phyloP scores from a whole-genome alignment of 495 filamentous ascomycete species.

The Terfezia boudieri region DNA sequence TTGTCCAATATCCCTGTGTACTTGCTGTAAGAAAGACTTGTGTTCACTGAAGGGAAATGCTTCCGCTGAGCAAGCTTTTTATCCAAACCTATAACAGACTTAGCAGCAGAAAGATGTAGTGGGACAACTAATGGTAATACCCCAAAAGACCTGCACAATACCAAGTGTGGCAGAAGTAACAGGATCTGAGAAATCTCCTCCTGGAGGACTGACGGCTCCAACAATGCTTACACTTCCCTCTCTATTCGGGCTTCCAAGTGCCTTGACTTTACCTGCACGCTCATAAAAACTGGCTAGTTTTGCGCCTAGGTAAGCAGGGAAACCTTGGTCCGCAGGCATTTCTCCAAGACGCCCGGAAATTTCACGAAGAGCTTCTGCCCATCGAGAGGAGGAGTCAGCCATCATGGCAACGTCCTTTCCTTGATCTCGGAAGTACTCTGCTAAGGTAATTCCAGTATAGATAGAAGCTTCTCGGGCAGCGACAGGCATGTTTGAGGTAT shows the following conservation, averaged over 20 bases:
- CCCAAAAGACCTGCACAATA: conserved; percentile 99
- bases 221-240: conserved; percentile 91
- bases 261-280: conserved; percentile 68
- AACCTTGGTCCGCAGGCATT: conserved; percentile 99
- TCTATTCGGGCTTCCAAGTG: conserved; percentile 71
- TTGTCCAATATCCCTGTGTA: conserved; percentile 71
- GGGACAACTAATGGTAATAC: conserved; percentile 14
- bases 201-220: conserved; percentile 87
- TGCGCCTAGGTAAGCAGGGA: conserved; percentile 89
- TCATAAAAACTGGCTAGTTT: conserved; percentile 99
- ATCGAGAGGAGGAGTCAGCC: conserved; percentile 95
- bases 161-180: conserved; percentile 83
- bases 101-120: no score
- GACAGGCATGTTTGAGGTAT: conserved; percentile 99
- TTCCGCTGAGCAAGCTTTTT: conserved; percentile 98
- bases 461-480: conserved; percentile 97
- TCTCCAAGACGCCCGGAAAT: conserved; percentile 97
- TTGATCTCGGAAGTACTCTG: conserved; percentile 97
- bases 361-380: conserved; percentile 96
- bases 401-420: conserved; percentile 98
- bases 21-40: conserved; percentile 86
- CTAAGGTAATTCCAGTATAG: conserved; percentile 94
- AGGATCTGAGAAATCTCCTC: conserved; percentile 97
- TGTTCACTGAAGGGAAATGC: conserved; percentile 98
- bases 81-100: conserved; percentile 33